Base-by-base conservation (phyloP, 129 eudicot genomes). In the Flaveria trinervia region DNA sequence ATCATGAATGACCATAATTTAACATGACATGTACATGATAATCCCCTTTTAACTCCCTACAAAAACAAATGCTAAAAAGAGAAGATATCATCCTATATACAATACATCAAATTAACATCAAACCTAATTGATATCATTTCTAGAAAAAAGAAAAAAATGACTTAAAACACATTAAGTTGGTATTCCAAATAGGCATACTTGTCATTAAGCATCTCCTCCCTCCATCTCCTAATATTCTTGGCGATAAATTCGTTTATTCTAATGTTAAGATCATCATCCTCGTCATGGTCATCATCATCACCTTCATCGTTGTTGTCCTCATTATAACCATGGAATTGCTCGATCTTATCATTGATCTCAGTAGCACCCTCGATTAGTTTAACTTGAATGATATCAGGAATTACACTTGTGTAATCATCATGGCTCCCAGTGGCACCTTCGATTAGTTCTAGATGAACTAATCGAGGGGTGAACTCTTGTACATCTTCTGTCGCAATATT, bases 181-280 rank as follows among this genome's bases (percentile, higher is more conserved):
- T 59, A 80, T 74, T 74, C 80, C 43, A 80, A 45, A 73, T 70
- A 71, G 13, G 28, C 26, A n/a, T 77, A 8, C 72, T 57, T 83
- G 65, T 83, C 86, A 45, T 22, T 54, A 28, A 44, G 52, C 83
- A 22, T 83, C 36, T 83, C 83, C 79, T 83, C 86, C 79, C 62
- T 83, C 86, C 86, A 83, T 78, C 43, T 56, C 66, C 36, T 78
- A 69, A 22, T 36, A 65, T 68, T 68, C 72, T 55, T 78, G 79
- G 86, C 76, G 46, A 83, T 83, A 68, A 83, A 83, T 26, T 72
- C 76, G 46, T 77, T 80, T 39, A 73, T 67, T 69, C 83, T 72
- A 25, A 25, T 23, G 4, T 39, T 5, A 3, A 83, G 80, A 64
- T 83, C 84, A 68, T 82, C 78, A 3, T 25, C 11, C 9, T 78